Conservation (phyloP, 768 basidiomycete genomes). For the Russula olivacea region DNA sequence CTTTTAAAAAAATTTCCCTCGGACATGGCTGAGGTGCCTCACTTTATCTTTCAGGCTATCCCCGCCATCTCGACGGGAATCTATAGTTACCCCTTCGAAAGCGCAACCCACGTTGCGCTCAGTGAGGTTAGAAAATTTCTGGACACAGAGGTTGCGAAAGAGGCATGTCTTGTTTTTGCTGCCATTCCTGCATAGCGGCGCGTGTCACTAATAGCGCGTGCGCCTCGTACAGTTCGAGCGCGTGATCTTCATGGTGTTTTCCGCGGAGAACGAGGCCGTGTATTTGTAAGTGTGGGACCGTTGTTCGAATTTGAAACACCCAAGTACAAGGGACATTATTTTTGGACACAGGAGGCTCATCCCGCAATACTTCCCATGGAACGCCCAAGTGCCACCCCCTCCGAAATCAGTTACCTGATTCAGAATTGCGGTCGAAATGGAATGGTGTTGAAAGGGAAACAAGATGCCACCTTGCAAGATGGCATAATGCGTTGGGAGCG, state of each 20-base stretch:
- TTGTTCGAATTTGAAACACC: not conserved
- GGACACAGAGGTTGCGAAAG: conserved; percentile 45
- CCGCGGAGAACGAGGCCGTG: conserved; percentile 51
- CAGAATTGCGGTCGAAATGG: not conserved
- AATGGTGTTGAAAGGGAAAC: not conserved
- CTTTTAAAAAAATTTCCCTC: not conserved
- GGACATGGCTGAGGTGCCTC: not conserved
- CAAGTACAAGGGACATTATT: not conserved
- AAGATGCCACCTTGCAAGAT: not conserved
- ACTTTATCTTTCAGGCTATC: conserved; percentile 51
- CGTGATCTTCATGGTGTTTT: conserved; percentile 72
- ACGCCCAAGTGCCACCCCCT: not conserved
- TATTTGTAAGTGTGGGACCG: conserved; percentile 50
- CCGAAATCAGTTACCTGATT: not conserved
- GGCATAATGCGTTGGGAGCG: not conserved
- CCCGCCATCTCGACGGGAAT: conserved; percentile 75
- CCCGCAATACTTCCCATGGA: conserved; percentile 16
- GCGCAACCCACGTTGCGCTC: conserved; percentile 68
- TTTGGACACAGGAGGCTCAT: conserved; percentile 8
- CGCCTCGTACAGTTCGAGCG: conserved; percentile 45
- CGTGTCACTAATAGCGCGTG: not conserved
- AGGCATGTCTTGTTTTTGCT: conserved; percentile 27
- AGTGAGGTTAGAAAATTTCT: conserved; percentile 49
- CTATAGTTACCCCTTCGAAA: conserved; percentile 70
- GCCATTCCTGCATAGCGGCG: not conserved